Percentiles rank a stretch among this genome's conserved stretches.
Conservation (phyloP, 345 rosid genomes). For the Noccaea bulbosa region DNA sequence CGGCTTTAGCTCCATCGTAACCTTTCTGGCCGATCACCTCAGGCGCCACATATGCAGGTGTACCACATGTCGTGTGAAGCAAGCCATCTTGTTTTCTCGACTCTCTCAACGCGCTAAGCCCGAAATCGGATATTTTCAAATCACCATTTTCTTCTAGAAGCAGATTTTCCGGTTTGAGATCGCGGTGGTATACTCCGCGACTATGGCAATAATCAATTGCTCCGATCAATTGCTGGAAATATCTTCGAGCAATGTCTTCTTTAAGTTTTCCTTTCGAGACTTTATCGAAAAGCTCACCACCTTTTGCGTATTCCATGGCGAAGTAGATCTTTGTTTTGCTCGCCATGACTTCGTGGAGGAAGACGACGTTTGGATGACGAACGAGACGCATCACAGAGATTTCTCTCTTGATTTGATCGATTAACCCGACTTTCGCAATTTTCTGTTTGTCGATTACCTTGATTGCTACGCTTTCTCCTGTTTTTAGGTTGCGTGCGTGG, state of each 20-base stretch:
- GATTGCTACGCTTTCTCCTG: constrained; percentile 73
- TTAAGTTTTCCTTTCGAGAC: constrained; percentile 74
- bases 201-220: constrained; percentile 88
- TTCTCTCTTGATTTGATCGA: constrained; percentile 84
- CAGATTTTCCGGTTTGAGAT: constrained; percentile 86
- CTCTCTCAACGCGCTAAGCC: constrained; percentile 66
- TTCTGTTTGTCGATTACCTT: constrained; percentile 77
- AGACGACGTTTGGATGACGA: constrained; percentile 72
- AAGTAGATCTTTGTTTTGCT: constrained; percentile 82
- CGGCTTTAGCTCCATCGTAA: constrained; percentile 79
- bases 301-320: constrained; percentile 72
- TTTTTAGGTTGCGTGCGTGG: constrained; percentile 59
- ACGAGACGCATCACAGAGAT: constrained; percentile 86
- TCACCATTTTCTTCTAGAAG: constrained; percentile 74
- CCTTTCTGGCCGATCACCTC: constrained; percentile 79
- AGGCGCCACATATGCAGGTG: constrained; percentile 91
- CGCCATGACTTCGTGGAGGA: constrained; percentile 89
- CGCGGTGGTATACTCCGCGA: constrained; percentile 85
- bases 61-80: constrained; percentile 90
- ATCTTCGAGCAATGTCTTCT: constrained; percentile 68
- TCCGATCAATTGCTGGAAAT: constrained; percentile 74
- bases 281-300: constrained; percentile 82
- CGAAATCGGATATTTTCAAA: constrained; percentile 78
- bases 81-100: constrained; percentile 70
- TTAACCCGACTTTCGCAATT: constrained; percentile 61